These are phyloP conservation scores for Diaporthe batatas DNA, from an alignment of 2,329 filamentous ascomycete species.

Conservation along the genomic window DNA sequence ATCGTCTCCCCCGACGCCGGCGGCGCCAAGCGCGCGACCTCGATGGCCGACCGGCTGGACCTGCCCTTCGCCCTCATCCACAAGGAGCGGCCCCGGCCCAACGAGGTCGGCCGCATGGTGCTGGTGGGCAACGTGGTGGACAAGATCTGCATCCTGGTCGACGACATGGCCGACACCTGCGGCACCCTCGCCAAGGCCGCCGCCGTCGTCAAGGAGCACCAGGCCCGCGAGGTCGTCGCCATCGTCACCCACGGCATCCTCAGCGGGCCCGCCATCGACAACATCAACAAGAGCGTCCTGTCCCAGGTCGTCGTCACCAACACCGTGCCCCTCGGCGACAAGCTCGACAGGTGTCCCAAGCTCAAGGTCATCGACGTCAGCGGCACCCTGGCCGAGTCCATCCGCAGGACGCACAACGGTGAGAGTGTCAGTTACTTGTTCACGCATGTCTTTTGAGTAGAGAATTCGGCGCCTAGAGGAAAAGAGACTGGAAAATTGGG, in stretches of 20 bases:
- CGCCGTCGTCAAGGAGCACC: conserved; percentile 87
- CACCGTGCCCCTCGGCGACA: conserved; percentile 83
- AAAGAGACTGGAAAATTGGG: background rate
- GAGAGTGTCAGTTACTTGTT: conserved; percentile 76
- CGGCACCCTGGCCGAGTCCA: conserved; percentile 82
- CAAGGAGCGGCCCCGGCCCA: conserved; percentile 76
- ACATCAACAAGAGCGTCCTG: conserved; percentile 82
- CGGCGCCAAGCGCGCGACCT: conserved; percentile 94
- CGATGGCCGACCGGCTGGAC: conserved; percentile 91
- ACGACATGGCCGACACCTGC: conserved; percentile 98
- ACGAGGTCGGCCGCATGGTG: conserved; percentile 79
- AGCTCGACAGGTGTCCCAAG: conserved; percentile 79
- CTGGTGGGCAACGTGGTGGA: conserved; percentile 84
- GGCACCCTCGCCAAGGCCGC: conserved; percentile 80
- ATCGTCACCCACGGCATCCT: conserved; percentile 97
- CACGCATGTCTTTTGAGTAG: conserved; percentile 64
- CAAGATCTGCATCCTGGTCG: conserved; percentile 94
- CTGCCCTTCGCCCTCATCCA: conserved; percentile 98
- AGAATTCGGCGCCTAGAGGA: background rate
- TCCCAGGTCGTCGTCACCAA: conserved; percentile 90
- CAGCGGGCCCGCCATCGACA: conserved; percentile 88
- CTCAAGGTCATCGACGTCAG: conserved; percentile 94
- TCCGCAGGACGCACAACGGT: conserved; percentile 77
- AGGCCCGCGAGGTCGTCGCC: conserved; percentile 88
- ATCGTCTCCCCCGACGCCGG: conserved; percentile 97